Percentiles rank a stretch among this genome's conserved stretches.
These are phyloP conservation scores for Clohesyomyces aquaticus DNA, from an alignment of 495 filamentous ascomycete species.

Conservation along the genomic window DNA sequence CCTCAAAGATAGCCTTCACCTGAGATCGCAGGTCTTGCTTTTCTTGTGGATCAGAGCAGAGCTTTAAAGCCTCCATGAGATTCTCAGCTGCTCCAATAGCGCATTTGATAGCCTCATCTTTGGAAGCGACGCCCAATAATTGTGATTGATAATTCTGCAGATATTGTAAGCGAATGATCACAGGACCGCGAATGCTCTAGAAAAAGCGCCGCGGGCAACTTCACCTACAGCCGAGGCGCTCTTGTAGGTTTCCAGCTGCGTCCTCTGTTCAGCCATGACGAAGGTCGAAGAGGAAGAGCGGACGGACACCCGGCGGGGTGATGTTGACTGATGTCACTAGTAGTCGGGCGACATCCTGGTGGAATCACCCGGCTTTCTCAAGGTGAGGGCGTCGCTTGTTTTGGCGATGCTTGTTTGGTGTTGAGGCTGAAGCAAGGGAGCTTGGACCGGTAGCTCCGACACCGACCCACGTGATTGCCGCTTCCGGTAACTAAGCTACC, in stretches of 20 bases:
- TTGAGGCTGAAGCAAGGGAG: slow-evolving; percentile 8
- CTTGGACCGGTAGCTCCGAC: not conserved
- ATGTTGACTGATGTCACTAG: not conserved
- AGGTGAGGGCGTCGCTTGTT: slow-evolving; percentile 2
- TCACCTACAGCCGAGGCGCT: slow-evolving; percentile 26
- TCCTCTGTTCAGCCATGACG: slow-evolving; percentile 19
- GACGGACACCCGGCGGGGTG: no score
- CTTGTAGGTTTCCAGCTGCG: slow-evolving; percentile 24
- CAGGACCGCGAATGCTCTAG: not conserved
- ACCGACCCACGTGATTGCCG: slow-evolving; percentile 17
- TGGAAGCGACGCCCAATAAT: slow-evolving; percentile 58
- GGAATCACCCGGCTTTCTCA: not conserved
- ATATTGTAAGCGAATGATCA: slow-evolving; percentile 14
- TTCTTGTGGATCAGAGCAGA: slow-evolving; percentile 57
- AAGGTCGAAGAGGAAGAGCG: not conserved
- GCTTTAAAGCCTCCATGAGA: slow-evolving; percentile 72
- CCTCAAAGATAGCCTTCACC: slow-evolving; percentile 65
- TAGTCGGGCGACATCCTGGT: not conserved
- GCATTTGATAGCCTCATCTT: slow-evolving; percentile 69
- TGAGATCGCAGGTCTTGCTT: slow-evolving; percentile 63
- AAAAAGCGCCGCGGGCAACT: slow-evolving; percentile 11
- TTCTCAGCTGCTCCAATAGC: slow-evolving; percentile 68
- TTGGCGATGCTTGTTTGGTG: slow-evolving; percentile 18
- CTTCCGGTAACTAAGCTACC: no score
- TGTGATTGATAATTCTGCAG: slow-evolving; percentile 64